A percentile compares a stretch with the other conserved stretches of the same genome.
Conservation (phyloP, 2,329 filamentous ascomycete genomes). For the Ceratocystis harringtonii region DNA sequence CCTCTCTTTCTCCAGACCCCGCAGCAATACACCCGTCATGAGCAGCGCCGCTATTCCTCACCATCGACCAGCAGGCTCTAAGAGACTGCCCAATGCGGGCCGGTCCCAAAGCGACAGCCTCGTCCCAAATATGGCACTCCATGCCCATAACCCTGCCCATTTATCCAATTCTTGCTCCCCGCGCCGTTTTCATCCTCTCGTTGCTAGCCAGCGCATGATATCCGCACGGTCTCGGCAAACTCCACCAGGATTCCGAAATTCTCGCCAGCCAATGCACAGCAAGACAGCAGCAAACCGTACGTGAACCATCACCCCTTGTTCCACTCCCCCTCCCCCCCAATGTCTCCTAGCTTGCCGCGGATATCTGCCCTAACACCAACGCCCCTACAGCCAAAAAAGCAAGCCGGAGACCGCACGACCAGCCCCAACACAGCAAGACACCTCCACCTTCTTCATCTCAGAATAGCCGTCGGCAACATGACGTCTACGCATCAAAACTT, state of each 20-base stretch:
- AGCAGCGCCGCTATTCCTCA: not conserved
- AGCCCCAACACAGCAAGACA: not conserved
- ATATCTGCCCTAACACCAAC: not conserved
- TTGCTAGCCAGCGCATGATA: not conserved
- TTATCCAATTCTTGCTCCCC: not conserved
- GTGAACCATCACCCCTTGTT: not conserved
- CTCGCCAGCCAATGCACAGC: not conserved
- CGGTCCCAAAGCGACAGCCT: not conserved
- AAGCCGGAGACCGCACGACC: not conserved
- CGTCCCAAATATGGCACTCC: not conserved
- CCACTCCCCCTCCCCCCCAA: not conserved
- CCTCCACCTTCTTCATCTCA: not conserved
- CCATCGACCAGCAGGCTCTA: not conserved
- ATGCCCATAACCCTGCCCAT: not conserved
- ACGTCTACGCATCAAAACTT: not conserved
- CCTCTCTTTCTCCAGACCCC: not conserved
- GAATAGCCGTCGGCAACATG: not conserved
- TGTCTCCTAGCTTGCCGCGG: not conserved
- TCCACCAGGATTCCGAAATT: not conserved
- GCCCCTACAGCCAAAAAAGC: not conserved
- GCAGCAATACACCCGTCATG: not conserved
- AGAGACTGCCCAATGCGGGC: not conserved
- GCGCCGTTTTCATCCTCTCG: not conserved
- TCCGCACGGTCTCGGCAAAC: not conserved
- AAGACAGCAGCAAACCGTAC: not conserved